Base-by-base conservation (phyloP, 768 basidiomycete species). In the Termitomyces eurrhizus region DNA sequence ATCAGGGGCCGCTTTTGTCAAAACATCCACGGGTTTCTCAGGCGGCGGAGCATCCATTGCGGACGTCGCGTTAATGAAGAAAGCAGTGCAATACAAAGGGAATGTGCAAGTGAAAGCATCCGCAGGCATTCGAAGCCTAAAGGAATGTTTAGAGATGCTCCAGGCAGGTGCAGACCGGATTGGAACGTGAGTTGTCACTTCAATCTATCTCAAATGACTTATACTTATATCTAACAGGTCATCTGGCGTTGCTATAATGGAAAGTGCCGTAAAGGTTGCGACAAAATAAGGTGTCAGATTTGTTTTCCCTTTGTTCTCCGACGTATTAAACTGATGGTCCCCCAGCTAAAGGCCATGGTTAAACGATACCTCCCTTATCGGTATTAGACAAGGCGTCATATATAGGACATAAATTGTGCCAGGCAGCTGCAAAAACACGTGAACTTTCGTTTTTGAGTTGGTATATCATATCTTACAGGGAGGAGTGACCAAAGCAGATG, bases 1-100 rank as follows among this genome's bases (percentile, higher is more conserved):
- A 64, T 81, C 82, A 0, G 81, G 81, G 7, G 82, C 81, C 0
- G 69, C 72, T 0, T 83, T 80, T 57, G 81, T 84, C n/a, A 83
- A 83, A 68, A 84, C 82, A 0, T 80, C 76, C 52, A 84, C 82
- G 0, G 82, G 82, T 3, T 84, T 83, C 59, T 74, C 70, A 5
- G 75, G 79, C 6, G 81, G 82, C 33, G 80, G 75, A 0, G 82
- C 82, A 1, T 76, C 75, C 2, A 69, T 69, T 45, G 73, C 74
- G 33, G 81, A 84, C 65, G 80, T 83, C 0, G 64, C 64, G 7
- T 64, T 81, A 49, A 79, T 83, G 78, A 76, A 72, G 56, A 73
- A 67, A 55, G 68, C 75, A 0, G 80, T 82, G 16, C 68, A 66
- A 8, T 74, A 75, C 56, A 76, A 73, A 59, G 67, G 65, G 13